A percentile compares a stretch with the other conserved stretches of the same genome.
phyloP scores from a whole-genome alignment of 2,329 filamentous ascomycete genomes.

The Alternaria conjuncta region DNA sequence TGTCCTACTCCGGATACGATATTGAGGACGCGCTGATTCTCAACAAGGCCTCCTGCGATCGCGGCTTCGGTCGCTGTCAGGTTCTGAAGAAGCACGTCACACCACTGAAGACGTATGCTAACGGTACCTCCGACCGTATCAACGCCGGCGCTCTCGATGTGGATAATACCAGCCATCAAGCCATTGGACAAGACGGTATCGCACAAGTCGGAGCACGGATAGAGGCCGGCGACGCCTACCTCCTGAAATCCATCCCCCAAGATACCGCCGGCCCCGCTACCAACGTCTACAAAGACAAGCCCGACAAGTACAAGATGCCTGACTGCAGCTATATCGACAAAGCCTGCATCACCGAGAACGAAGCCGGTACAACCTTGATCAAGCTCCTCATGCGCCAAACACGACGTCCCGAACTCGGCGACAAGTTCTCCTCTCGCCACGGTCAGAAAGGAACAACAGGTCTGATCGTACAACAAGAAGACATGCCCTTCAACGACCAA shows the following conservation, averaged over 20 bases:
- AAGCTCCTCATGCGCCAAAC: conserved; percentile 98
- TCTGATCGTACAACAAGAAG: conserved; percentile 94
- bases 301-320: conserved; percentile 79
- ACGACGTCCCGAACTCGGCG: conserved; percentile 88
- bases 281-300: conserved; percentile 69
- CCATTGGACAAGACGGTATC: conserved; percentile 85
- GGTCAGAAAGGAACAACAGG: conserved; percentile 98
- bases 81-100: conserved; percentile 96
- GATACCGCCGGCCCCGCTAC: conserved; percentile 75
- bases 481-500: conserved; percentile 92
- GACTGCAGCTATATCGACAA: conserved; percentile 94
- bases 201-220: conserved; percentile 85
- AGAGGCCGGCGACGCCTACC: conserved; percentile 79
- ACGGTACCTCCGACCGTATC: conserved; percentile 70
- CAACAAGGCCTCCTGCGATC: conserved; percentile 94
- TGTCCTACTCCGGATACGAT: conserved; percentile 99
- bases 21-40: conserved; percentile 97
- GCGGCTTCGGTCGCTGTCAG: conserved; percentile 95
- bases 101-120: conserved; percentile 86
- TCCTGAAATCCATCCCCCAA: conserved; percentile 86
- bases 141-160: conserved; percentile 45
- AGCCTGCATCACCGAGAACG: conserved; percentile 89
- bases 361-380: conserved; percentile 81
- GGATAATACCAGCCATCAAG: conserved; percentile 66
- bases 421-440: conserved; percentile 98